Percentiles rank a stretch among this genome's conserved stretches.
Conservation (phyloP, 441 rosid genomes). For the Populus tomentosa region DNA sequence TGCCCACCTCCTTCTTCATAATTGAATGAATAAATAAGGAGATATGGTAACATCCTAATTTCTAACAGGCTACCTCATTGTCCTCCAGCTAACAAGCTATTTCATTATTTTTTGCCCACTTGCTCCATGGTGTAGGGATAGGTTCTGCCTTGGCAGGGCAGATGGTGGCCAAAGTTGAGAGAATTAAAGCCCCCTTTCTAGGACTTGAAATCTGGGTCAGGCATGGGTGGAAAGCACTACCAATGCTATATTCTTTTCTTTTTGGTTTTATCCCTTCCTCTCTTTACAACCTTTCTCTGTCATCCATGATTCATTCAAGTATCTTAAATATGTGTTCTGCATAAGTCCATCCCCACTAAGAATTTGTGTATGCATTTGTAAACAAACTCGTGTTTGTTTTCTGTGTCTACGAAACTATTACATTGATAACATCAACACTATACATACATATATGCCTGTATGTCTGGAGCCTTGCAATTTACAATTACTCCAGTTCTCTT, state of each 20-base stretch:
- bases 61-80: background rate
- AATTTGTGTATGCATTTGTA: background rate
- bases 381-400: background rate
- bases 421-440: background rate
- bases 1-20: background rate
- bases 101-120: background rate
- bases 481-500: background rate
- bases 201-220: background rate
- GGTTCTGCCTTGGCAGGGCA: conserved; percentile 12
- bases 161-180: conserved; percentile 17
- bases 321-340: background rate
- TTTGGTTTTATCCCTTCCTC: background rate
- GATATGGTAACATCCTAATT: background rate
- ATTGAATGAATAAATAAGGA: background rate
- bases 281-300: background rate
- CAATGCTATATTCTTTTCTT: background rate
- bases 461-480: background rate
- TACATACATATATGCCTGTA: background rate
- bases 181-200: conserved; percentile 14
- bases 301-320: background rate
- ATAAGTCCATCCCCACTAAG: background rate
- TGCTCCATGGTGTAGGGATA: background rate
- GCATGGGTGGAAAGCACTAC: background rate
- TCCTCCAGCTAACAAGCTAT: background rate
- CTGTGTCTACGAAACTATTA: background rate